Conservation (phyloP, 1,139 yeast species). For the Saccharomyces hybrid region DNA sequence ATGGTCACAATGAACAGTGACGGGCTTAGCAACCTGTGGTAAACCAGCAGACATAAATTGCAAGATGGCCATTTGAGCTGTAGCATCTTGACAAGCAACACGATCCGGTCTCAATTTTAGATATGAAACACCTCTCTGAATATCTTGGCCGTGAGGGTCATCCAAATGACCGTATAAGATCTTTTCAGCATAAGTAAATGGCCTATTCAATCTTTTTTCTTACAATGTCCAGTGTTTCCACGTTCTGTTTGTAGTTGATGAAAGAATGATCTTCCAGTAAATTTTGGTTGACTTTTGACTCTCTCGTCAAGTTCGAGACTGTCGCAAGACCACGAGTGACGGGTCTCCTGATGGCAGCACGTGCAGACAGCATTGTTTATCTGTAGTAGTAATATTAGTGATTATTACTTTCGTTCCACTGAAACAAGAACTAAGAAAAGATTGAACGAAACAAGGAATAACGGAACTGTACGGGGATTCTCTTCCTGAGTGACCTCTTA, state of each 20-base stretch:
- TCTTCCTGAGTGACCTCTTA: background rate
- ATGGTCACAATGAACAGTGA: constrained; percentile 98
- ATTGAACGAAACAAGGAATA: background rate
- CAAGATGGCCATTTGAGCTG: constrained; percentile 98
- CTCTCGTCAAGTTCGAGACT: constrained; percentile 60
- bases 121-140: constrained; percentile 93
- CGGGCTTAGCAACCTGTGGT: constrained; percentile 91
- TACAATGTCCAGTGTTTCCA: constrained; percentile 82
- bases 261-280: constrained; percentile 80
- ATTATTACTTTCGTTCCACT: background rate
- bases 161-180: constrained; percentile 92
- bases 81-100: constrained; percentile 99
- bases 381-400: background rate
- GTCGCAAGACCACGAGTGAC: constrained; percentile 65
- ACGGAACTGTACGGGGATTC: background rate
- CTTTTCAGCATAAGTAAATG: constrained; percentile 96
- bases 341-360: constrained; percentile 29
- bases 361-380: constrained; percentile 35
- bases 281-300: constrained; percentile 89
- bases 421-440: background rate
- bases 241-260: constrained; percentile 67
- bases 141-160: constrained; percentile 90
- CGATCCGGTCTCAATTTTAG: constrained; percentile 97
- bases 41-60: constrained; percentile 97
- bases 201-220: constrained; percentile 79